A percentile compares a stretch with the other conserved stretches of the same genome.
These are phyloP conservation scores for Ciborinia camelliae DNA, from an alignment of 2,329 filamentous ascomycete species.

Conservation along the genomic window DNA sequence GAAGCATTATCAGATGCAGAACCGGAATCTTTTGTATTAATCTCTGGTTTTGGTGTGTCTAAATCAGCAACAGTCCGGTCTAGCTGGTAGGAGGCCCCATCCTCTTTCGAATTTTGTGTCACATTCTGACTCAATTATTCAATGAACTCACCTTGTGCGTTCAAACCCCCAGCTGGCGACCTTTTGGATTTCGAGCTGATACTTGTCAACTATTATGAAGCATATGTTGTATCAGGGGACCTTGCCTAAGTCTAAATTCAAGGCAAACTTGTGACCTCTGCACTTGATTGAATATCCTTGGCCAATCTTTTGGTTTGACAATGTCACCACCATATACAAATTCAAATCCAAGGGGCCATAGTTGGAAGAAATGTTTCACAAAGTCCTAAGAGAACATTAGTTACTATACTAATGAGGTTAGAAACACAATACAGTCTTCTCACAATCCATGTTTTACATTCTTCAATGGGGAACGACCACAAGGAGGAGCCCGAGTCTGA, in stretches of 20 bases:
- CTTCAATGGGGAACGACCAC: slow-evolving; percentile 7
- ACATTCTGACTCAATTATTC: neutral
- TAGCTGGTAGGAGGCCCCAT: neutral
- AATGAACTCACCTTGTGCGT: neutral
- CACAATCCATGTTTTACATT: slow-evolving; percentile 12
- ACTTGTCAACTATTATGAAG: neutral
- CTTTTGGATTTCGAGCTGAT: neutral
- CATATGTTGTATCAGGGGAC: neutral
- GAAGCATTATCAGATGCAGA: neutral
- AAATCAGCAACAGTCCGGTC: neutral
- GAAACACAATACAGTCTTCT: neutral
- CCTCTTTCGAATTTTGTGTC: neutral
- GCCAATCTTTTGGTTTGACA: neutral
- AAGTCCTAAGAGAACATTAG: neutral
- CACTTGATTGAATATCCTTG: neutral
- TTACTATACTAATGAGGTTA: neutral
- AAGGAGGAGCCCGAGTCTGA: neutral
- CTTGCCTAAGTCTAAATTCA: neutral
- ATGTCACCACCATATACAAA: neutral
- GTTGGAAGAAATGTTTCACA: slow-evolving; percentile 10
- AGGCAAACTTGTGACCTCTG: neutral
- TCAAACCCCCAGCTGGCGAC: neutral
- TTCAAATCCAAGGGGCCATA: neutral
- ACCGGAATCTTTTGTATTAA: neutral
- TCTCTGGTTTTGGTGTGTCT: neutral